Conservation (phyloP, 139 green algal species). For the Coelastrella sp. region DNA sequence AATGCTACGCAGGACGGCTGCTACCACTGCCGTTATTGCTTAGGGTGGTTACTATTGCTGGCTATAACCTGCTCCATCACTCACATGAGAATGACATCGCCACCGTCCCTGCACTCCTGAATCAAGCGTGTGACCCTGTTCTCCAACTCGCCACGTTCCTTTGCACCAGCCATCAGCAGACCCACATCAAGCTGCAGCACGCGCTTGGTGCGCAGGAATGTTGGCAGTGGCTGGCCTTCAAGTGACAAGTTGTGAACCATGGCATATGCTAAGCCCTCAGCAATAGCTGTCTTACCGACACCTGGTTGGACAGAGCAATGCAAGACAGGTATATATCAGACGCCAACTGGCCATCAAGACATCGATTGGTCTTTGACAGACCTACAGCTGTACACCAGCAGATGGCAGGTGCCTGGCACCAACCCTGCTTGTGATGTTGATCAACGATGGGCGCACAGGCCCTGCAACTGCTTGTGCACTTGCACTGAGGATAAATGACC, state of each 20-base stretch:
- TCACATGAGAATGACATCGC: conserved; percentile 95
- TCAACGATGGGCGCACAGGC: too few relatives aligned
- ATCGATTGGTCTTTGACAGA: too few relatives aligned
- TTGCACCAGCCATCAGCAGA: conserved; percentile 92
- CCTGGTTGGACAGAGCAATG: conserved; percentile 30
- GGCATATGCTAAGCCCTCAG: conserved; percentile 90
- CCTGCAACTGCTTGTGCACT: too few relatives aligned
- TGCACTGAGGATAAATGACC: too few relatives aligned
- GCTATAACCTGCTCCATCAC: conserved; percentile 5
- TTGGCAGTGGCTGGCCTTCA: conserved; percentile 81
- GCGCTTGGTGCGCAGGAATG: conserved; percentile 91
- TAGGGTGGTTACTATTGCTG: neutral
- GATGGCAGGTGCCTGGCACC: too few relatives aligned
- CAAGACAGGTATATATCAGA: too few relatives aligned
- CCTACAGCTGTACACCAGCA: too few relatives aligned
- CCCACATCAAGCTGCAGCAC: conserved; percentile 95
- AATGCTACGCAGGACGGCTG: neutral
- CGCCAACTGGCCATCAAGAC: too few relatives aligned
- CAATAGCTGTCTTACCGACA: conserved; percentile 93
- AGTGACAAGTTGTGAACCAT: conserved; percentile 78
- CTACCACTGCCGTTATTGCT: neutral
- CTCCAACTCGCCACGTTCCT: conserved; percentile 98
- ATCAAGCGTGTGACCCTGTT: conserved; percentile 92
- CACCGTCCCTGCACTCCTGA: conserved; percentile 73
- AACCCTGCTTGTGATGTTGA: too few relatives aligned